phyloP scores from a whole-genome alignment of 2,329 filamentous ascomycete genomes.

The Elsinoe fawcettii region DNA sequence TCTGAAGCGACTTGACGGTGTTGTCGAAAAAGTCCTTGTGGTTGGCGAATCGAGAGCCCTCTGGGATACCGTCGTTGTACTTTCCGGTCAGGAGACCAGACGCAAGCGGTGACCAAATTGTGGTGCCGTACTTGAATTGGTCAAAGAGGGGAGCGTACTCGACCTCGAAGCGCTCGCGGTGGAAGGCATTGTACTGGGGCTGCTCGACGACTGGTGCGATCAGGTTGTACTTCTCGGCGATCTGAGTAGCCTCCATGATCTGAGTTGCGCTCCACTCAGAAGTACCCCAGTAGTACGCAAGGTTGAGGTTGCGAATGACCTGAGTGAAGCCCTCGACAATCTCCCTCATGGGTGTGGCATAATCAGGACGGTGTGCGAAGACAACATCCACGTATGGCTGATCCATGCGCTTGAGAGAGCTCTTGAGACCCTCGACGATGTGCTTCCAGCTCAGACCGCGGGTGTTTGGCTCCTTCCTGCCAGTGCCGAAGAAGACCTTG shows the following conservation, averaged over 20 bases:
- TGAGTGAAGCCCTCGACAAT: conserved; percentile 50
- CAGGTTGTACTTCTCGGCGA: conserved; percentile 51
- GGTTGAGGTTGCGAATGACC: conserved; percentile 47
- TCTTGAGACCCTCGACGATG: conserved; percentile 52
- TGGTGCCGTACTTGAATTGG: conserved; percentile 51
- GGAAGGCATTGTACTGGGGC: conserved; percentile 50
- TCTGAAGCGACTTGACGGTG: conserved; percentile 46
- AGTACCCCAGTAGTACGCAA: conserved; percentile 58
- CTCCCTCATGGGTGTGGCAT: conserved; percentile 53
- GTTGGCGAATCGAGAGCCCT: conserved; percentile 53
- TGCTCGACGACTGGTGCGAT: conserved; percentile 49
- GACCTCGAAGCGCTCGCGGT: conserved; percentile 53
- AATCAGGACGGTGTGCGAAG: conserved; percentile 54
- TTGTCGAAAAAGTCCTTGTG: conserved; percentile 52
- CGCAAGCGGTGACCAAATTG: conserved; percentile 49
- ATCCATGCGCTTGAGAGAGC: conserved; percentile 51
- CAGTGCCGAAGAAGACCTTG: conserved; percentile 49
- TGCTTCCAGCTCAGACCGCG: conserved; percentile 44
- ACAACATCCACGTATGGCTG: conserved; percentile 60
- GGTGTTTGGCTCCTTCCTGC: conserved; percentile 52
- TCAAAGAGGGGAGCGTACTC: conserved; percentile 53
- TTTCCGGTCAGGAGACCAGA: conserved; percentile 54
- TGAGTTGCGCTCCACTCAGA: conserved; percentile 53
- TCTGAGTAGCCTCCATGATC: conserved; percentile 50
- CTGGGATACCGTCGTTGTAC: conserved; percentile 56